Percentiles rank a stretch among this genome's conserved stretches.
Evolutionary conservation across 345 rosid genomes (phyloP).

Genomic region (Anacardium occidentale): DNA sequence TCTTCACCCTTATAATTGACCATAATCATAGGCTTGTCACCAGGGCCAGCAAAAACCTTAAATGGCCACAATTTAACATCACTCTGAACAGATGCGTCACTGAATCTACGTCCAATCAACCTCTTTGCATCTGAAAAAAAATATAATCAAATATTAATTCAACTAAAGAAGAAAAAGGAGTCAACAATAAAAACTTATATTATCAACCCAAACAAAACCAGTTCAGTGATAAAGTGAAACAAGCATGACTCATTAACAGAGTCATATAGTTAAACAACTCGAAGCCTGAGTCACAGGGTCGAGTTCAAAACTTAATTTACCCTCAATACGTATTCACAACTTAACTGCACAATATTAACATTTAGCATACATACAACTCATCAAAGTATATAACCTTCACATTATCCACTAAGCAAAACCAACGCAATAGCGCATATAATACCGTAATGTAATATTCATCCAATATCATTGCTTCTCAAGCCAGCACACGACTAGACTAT

Average conservation of each 20-base stretch:
- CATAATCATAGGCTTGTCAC: slow-evolving; percentile 69
- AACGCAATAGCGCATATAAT: not conserved
- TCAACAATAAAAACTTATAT: not conserved
- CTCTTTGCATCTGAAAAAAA: slow-evolving; percentile 62
- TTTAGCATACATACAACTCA: too few relatives aligned
- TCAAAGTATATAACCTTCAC: not conserved
- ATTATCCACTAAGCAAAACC: not conserved
- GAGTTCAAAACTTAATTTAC: too few relatives aligned
- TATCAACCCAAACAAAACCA: not conserved
- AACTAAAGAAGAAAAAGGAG: not conserved
- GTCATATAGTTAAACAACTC: not conserved
- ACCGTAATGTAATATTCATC: not conserved
- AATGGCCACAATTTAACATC: slow-evolving; percentile 72
- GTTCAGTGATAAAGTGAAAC: not conserved
- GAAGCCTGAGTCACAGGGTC: not conserved
- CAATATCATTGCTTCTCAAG: not conserved
- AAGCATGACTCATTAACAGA: not conserved
- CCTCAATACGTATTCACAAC: not conserved
- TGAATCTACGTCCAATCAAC: slow-evolving; percentile 69
- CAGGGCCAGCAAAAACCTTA: slow-evolving; percentile 65
- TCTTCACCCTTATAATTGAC: slow-evolving; percentile 73
- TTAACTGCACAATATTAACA: not conserved
- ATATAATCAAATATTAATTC: not conserved
- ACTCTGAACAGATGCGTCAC: slow-evolving; percentile 62
- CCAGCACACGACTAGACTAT: not conserved